phyloP scores from a whole-genome alignment of 768 basidiomycete species.

The Agaricus bisporus region DNA sequence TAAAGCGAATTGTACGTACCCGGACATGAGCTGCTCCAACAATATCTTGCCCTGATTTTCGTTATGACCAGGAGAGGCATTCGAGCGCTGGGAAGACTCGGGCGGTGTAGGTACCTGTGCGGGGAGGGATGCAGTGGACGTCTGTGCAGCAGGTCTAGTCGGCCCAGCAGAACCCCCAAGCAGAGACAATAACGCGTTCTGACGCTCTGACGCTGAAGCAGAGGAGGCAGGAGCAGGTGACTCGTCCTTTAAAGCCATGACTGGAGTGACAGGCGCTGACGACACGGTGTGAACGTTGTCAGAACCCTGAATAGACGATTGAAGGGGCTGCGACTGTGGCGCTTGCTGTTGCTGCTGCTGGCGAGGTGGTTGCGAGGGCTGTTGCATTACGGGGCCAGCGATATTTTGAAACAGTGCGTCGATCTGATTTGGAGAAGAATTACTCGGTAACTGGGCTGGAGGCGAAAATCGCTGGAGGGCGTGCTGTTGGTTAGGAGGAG shows the following conservation, averaged over 20 bases:
- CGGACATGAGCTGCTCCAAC: slow-evolving; percentile 76
- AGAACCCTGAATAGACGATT: slow-evolving; percentile 11
- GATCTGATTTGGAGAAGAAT: slow-evolving; percentile 52
- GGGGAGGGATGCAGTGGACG: slow-evolving; percentile 10
- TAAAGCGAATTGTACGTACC: slow-evolving; percentile 41
- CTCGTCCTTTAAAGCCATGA: slow-evolving; percentile 42
- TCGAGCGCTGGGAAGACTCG: slow-evolving; percentile 48
- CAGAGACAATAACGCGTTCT: slow-evolving; percentile 70
- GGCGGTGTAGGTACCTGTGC: slow-evolving; percentile 66
- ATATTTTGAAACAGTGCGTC: slow-evolving; percentile 65
- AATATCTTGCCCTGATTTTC: slow-evolving; percentile 63
- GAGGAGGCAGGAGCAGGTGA: slow-evolving; percentile 36
- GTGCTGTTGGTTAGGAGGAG: slow-evolving; percentile 35
- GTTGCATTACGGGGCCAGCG: slow-evolving; percentile 33
- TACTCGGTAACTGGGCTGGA: slow-evolving; percentile 30
- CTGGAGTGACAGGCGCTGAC: slow-evolving; percentile 30
- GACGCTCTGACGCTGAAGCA: slow-evolving; percentile 51
- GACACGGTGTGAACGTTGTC: slow-evolving; percentile 24
- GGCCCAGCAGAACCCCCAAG: slow-evolving; percentile 40
- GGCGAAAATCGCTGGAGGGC: slow-evolving; percentile 14
- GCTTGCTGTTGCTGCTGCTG: slow-evolving; percentile 20
- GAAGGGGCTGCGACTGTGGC: slow-evolving; percentile 14
- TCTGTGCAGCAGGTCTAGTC: slow-evolving; percentile 11
- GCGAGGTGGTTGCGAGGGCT: slow-evolving; percentile 11
- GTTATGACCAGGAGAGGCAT: slow-evolving; percentile 50